Base-by-base conservation (phyloP, 306 rosid genomes). In the Vigna reflexopilosa region DNA sequence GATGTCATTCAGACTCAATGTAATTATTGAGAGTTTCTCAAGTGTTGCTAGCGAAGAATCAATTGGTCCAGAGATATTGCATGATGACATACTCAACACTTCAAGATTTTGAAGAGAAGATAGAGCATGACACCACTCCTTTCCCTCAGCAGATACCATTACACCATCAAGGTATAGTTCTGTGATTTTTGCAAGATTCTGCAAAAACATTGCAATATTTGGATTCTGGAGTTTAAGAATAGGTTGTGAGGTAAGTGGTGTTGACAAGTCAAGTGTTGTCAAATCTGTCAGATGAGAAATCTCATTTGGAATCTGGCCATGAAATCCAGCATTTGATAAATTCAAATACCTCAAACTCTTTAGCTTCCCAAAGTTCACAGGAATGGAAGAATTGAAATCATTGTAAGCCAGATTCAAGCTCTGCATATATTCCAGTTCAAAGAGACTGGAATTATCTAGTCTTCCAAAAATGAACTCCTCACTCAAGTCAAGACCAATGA, bases 401-500 rank as follows among this genome's bases (percentile, higher is more conserved):
- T 54, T 54, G 59, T 17, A 19, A 8, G 59, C 59, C 13, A 54
- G 59, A 54, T 13, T 54, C 59, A 54, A 16, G 3, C 20, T 54
- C 59, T 17, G 59, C 59, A 54, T 19, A 54, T 54, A 17, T 7
- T 52, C 26, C 58, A 52, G 58, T 2, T 52, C 6, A 17, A 52
- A 84, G 1, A 84, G 83, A 26, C 66, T 84, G 52, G 80, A 86
- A 15, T 58, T 71, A 75, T 74, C 38, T 4, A 81, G 20, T 1
- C 83, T 80, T 1, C 77, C 83, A 1, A 32, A 48, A 7, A 84
- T 67, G 2, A 55, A 50, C 57, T 80, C 82, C 5, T 34, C 38
- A 70, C 76, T 80, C 62, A 84, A 22, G 48, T 84, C 82, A 7
- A 80, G 66, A 59, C 77, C 51, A 40, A 58, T 28, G 2, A 79